A percentile compares a stretch with the other conserved stretches of the same genome.
phyloP scores from a whole-genome alignment of 441 rosid species.

The Croton setiger region DNA sequence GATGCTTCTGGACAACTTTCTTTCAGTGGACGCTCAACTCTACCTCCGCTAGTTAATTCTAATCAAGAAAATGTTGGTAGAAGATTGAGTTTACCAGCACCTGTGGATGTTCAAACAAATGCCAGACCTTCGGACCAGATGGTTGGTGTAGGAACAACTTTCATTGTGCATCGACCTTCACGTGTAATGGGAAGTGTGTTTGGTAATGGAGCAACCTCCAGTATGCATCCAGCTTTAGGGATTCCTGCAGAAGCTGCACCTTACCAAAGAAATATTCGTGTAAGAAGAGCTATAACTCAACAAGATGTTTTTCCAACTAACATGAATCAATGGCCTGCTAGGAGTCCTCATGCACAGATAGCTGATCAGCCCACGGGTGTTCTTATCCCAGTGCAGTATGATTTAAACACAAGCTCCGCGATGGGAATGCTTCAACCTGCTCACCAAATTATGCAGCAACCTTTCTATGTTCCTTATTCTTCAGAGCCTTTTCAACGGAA shows the following conservation, averaged over 20 bases:
- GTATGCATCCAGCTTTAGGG: background rate
- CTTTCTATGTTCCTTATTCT: background rate
- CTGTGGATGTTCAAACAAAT: constrained; percentile 3
- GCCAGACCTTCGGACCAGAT: background rate
- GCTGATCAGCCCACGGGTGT: background rate
- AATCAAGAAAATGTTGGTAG: constrained; percentile 8
- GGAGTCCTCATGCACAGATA: constrained; percentile 7
- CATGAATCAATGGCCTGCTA: background rate
- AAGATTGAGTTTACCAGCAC: constrained; percentile 6
- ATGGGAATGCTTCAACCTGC: background rate
- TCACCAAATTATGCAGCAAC: background rate
- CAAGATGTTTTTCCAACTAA: constrained; percentile 4
- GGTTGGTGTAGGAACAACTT: background rate
- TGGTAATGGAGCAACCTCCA: background rate
- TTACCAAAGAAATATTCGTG: constrained; percentile 28
- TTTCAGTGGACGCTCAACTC: constrained; percentile 21
- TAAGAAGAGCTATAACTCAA: constrained; percentile 17
- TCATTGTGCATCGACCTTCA: background rate
- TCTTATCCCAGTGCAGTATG: background rate
- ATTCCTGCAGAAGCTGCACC: constrained; percentile 13
- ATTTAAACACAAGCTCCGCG: background rate
- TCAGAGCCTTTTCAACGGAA: constrained; percentile 17
- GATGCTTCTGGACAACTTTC: background rate
- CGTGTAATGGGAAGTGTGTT: background rate
- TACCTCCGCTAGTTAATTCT: background rate